Conservation (phyloP, 1,284 basidiomycete species). For the Moesziomyces parantarcticus region DNA sequence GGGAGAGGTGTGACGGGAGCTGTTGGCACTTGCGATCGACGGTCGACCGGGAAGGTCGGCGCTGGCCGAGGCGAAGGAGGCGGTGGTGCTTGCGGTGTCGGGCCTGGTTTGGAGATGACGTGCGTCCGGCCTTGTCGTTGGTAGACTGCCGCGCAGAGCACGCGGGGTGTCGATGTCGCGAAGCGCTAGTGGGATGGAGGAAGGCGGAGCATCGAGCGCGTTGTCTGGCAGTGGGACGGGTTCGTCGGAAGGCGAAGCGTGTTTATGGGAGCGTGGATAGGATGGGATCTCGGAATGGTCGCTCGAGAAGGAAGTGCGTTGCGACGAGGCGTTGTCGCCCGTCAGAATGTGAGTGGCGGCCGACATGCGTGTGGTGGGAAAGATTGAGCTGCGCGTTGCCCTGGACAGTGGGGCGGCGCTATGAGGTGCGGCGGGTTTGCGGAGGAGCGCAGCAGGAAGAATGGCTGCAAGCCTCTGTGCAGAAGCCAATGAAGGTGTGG, state of each 20-base stretch:
- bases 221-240: slow-evolving; percentile 7
- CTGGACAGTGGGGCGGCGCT: neutral
- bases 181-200: slow-evolving; percentile 3
- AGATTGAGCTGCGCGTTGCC: too few species aligned
- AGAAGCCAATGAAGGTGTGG: too few species aligned
- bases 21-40: slow-evolving; percentile 8
- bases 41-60: slow-evolving; percentile 11
- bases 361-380: neutral
- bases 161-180: slow-evolving; percentile 8
- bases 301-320: slow-evolving; percentile 26
- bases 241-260: slow-evolving; percentile 13
- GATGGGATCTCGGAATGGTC: slow-evolving; percentile 39
- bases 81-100: slow-evolving; percentile 24
- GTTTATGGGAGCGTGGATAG: slow-evolving; percentile 18
- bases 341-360: slow-evolving; percentile 7
- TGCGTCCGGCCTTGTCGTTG: slow-evolving; percentile 2
- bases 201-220: slow-evolving; percentile 1
- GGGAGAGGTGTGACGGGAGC: slow-evolving; percentile 17
- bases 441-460: too few species aligned
- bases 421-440: too few species aligned
- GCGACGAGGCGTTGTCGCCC: slow-evolving; percentile 12
- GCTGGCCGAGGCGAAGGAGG: slow-evolving; percentile 28
- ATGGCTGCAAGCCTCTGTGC: too few species aligned
- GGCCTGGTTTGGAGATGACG: slow-evolving; percentile 15
- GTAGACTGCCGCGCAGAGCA: slow-evolving; percentile 4